These are phyloP conservation scores for Pythium brachiatum DNA, from an alignment of 352 stramenopile genomes.

Conservation along the genomic window DNA sequence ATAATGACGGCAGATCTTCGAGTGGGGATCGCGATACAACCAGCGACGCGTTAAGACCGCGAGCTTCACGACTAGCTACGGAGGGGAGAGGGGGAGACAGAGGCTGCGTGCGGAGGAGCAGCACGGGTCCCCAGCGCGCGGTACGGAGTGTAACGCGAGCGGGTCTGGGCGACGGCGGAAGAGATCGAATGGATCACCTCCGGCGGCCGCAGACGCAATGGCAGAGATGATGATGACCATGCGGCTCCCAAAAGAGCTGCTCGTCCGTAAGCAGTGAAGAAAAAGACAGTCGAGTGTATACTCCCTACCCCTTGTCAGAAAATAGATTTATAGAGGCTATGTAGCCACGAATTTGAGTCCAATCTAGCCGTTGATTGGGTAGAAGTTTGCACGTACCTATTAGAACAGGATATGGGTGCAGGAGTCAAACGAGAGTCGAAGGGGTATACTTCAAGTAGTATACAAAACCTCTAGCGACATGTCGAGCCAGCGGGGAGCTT, in stretches of 20 bases:
- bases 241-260: neutral
- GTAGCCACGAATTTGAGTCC: neutral
- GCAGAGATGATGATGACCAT: neutral
- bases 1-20: conserved; percentile 6
- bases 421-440: neutral
- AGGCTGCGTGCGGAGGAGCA: neutral
- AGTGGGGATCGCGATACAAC: neutral
- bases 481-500: neutral
- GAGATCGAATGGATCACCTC: neutral
- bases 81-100: neutral
- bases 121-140: neutral
- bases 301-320: neutral
- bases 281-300: neutral
- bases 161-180: neutral
- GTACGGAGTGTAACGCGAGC: too few relatives aligned
- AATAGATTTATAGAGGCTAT: neutral
- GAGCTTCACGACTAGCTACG: neutral
- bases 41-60: neutral
- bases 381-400: neutral
- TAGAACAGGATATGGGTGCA: neutral
- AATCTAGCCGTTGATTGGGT: neutral
- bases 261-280: neutral
- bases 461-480: neutral
- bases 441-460: too few relatives aligned
- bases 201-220: neutral